Conservation (phyloP, 2,329 filamentous ascomycete genomes). For the Monilinia polystroma region DNA sequence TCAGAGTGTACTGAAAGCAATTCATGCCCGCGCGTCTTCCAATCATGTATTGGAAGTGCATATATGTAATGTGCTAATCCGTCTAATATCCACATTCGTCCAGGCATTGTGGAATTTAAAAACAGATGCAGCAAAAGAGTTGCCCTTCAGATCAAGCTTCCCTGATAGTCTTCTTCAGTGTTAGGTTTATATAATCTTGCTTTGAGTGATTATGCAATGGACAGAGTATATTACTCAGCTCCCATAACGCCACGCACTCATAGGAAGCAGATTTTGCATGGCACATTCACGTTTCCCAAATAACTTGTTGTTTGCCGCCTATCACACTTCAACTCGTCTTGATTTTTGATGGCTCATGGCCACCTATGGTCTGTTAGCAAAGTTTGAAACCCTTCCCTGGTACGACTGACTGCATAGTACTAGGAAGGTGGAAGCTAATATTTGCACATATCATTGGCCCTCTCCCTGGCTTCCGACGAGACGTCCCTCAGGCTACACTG, state of each 20-base stretch:
- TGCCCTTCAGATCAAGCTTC: neutral
- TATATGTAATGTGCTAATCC: neutral
- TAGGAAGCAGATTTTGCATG: neutral
- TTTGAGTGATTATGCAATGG: neutral
- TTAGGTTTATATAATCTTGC: neutral
- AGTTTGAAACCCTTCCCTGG: neutral
- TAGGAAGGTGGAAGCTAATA: neutral
- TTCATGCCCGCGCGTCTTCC: neutral
- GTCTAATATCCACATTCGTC: neutral
- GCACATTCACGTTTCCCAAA: neutral
- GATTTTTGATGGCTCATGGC: neutral
- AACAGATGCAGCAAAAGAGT: neutral
- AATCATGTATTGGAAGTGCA: neutral
- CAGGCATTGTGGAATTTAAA: neutral
- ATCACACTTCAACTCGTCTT: neutral
- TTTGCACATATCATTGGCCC: neutral
- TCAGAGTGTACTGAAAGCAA: neutral
- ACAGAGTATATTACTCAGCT: neutral
- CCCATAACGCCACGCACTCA: neutral
- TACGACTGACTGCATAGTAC: neutral
- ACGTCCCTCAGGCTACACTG: neutral
- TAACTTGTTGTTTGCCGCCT: neutral
- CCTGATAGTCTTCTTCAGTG: neutral
- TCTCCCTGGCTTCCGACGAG: neutral
- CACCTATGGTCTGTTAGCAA: neutral